Evolutionary conservation across 176 grass and related monocot genomes (phyloP).

Genomic region (Eragrostis nindensis): DNA sequence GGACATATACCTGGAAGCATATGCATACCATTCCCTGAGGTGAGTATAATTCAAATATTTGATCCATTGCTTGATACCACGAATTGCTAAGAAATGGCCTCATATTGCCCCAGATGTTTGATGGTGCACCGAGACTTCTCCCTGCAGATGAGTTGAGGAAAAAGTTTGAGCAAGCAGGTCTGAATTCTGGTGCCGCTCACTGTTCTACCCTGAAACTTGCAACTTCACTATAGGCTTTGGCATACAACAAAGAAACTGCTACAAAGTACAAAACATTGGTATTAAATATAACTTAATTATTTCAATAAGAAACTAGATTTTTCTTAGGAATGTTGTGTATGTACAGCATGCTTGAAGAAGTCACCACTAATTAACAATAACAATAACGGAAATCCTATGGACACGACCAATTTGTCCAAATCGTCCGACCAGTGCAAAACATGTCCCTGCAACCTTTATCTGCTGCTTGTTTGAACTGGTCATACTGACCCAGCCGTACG

Average conservation of each 20-base stretch:
- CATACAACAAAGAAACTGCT: neutral
- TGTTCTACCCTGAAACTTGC: neutral
- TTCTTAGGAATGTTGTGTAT: neutral
- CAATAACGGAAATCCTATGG: too few species aligned
- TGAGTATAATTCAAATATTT: constrained; percentile 39
- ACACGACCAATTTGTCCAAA: too few species aligned
- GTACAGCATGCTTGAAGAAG: constrained; percentile 16
- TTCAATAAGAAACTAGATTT: neutral
- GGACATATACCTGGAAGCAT: constrained; percentile 84
- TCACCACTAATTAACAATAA: neutral
- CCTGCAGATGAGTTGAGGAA: constrained; percentile 59
- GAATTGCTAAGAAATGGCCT: constrained; percentile 30
- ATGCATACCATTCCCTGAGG: constrained; percentile 82
- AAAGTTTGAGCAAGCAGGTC: constrained; percentile 81
- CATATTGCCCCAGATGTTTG: constrained; percentile 73
- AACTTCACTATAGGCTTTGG: constrained; percentile 4
- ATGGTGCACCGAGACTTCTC: constrained; percentile 63
- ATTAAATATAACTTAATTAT: constrained; percentile 5
- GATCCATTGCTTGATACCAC: constrained; percentile 27
- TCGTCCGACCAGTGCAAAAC: too few species aligned
- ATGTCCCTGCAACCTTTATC: too few species aligned
- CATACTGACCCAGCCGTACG: too few species aligned
- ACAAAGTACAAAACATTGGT: neutral
- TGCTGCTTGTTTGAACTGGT: too few species aligned
- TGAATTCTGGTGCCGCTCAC: constrained; percentile 25